Evolutionary conservation across 2,329 filamentous ascomycete species (phyloP), one percentile per base, ranked within the genome.

Genomic region (Gaeumannomyces tritici): DNA sequence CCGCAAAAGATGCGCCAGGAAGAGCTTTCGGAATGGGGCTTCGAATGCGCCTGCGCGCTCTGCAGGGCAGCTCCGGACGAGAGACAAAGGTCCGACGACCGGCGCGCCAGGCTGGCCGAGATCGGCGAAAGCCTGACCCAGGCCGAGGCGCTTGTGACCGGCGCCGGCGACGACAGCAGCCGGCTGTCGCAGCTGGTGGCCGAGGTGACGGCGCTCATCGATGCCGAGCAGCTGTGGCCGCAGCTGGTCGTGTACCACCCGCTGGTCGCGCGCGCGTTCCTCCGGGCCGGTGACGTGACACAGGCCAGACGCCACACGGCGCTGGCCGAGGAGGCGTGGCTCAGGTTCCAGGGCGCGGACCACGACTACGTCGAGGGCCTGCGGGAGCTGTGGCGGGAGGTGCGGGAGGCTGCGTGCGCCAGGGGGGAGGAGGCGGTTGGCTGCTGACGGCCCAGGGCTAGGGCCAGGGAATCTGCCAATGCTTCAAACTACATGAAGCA

Each of bases 11-110:
- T 73, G 51, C 67, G 73, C 56, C 66, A 70, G 33, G 55, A 63
- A 5, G 64, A 66, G 7, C 67, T 75, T 42, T 26, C 51, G 21
- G 64, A 66, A 57, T 75, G 73, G 73, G 69, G 69, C 18, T 75
- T 75, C 61, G 66, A 67, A 51, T 75, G 73, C 65, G 66, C 62
- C n/a, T 75, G 73, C 63, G 64, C 65, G 21, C 71, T 75, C 15
- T 75, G 73, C 65, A 66, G 66, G 9, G 69, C 69, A 15, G 65
- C 67, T 3, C 64, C 65, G 42, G 63, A 64, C 1, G 68, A 70
- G 24, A 61, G 68, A 9, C 61, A 68, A 5, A 68, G 69, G 1
- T 74, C 73, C 4, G 73, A 75, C 62, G 68, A 68, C 59, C 69
- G 71, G n/a, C 67, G 72, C 26, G 64, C 66, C 9, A 66, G 69